Percentiles rank a stretch among this genome's conserved stretches.
These are phyloP conservation scores for Colletotrichum sp. DNA, from an alignment of 2,329 filamentous ascomycete genomes.

Conservation along the genomic window DNA sequence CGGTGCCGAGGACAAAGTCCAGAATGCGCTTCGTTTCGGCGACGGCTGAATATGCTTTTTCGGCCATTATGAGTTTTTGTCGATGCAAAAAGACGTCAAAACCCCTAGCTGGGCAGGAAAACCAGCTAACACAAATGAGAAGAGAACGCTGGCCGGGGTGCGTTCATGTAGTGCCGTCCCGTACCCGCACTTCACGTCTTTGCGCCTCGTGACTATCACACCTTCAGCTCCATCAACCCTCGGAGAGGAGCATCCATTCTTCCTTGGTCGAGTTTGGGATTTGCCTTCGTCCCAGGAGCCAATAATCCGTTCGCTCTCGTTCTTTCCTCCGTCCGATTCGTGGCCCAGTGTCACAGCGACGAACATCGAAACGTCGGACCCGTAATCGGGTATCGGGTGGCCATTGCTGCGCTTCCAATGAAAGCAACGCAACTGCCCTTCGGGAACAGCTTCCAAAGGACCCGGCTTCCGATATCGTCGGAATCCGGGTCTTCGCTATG, in stretches of 20 bases:
- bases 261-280: neutral
- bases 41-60: slow-evolving; percentile 27
- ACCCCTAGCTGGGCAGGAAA: neutral
- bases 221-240: neutral
- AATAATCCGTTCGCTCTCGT: neutral
- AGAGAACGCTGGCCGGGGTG: neutral
- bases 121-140: neutral
- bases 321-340: neutral
- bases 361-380: slow-evolving; percentile 8
- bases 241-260: neutral
- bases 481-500: neutral
- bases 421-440: neutral
- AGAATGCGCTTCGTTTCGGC: slow-evolving; percentile 29
- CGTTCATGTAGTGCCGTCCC: neutral
- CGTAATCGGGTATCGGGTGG: neutral
- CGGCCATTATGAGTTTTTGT: neutral
- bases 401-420: neutral
- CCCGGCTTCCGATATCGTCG: slow-evolving; percentile 7
- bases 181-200: neutral
- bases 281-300: neutral
- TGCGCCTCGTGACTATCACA: neutral
- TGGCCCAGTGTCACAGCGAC: neutral
- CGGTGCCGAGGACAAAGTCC: slow-evolving; percentile 30
- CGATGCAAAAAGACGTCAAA: neutral
- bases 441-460: neutral